Evolutionary conservation across 768 basidiomycete genomes (phyloP).

Genomic region (Amanita inopinata): DNA sequence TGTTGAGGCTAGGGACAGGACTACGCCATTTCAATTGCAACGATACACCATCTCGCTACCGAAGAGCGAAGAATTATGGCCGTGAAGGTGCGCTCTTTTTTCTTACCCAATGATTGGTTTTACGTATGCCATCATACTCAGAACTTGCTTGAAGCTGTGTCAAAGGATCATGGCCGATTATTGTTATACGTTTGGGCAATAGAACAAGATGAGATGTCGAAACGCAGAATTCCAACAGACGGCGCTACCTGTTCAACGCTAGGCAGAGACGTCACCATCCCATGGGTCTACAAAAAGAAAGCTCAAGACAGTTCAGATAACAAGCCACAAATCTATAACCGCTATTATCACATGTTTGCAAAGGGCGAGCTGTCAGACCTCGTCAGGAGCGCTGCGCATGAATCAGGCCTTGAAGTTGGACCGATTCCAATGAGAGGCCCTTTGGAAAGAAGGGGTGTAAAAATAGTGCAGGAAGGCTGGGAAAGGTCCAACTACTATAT

Average conservation of each 20-base stretch:
- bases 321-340: conserved; percentile 50
- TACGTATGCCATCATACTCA: conserved; percentile 18
- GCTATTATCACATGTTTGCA: conserved; percentile 96
- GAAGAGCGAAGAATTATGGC: conserved; percentile 59
- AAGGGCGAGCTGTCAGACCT: conserved; percentile 65
- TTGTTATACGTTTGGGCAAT: conserved; percentile 96
- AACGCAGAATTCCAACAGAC: conserved; percentile 46
- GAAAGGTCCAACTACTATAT: conserved; percentile 86
- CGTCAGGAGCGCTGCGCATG: conserved; percentile 50
- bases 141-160: conserved; percentile 58
- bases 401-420: conserved; percentile 46
- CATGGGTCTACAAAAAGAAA: conserved; percentile 61
- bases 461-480: conserved; percentile 71
- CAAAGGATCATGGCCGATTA: conserved; percentile 61
- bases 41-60: conserved; percentile 92
- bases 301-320: conserved; percentile 13
- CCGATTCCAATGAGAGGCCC: conserved; percentile 12
- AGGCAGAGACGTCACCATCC: conserved; percentile 82
- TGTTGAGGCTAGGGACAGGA: conserved; percentile 42
- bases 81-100: conserved; percentile 48
- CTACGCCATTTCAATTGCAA: conserved; percentile 95
- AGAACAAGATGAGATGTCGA: conserved; percentile 83
- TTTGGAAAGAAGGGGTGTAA: conserved; percentile 36
- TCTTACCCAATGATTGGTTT: neutral
- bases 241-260: conserved; percentile 18